phyloP scores from a whole-genome alignment of 73 alveolate genomes.

The Loxodes magnus region DNA sequence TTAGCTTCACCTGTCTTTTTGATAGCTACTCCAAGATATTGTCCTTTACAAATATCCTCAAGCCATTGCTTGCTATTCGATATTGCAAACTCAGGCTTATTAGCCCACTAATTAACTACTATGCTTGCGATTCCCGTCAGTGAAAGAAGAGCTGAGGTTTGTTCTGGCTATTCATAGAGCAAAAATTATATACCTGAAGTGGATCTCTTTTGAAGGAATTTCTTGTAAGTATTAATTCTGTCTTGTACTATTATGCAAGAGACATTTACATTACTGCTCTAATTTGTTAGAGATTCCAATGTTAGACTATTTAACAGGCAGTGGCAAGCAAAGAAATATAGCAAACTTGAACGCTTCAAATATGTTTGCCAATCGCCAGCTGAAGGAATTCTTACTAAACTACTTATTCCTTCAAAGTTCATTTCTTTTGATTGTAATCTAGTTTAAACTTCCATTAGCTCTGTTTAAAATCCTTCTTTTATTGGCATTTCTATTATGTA shows the following conservation, averaged over 20 bases:
- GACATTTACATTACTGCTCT: slow-evolving; percentile 17
- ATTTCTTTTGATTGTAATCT: slow-evolving; percentile 18
- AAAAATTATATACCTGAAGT: slow-evolving; percentile 17
- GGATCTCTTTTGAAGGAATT: slow-evolving; percentile 18
- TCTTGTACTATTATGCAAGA: slow-evolving; percentile 26
- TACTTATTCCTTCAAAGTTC: slow-evolving; percentile 36
- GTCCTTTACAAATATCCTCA: too few relatives aligned
- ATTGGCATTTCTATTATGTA: slow-evolving; percentile 35
- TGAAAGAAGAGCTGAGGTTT: slow-evolving; percentile 24
- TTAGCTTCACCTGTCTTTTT: too few relatives aligned
- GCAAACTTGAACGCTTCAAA: slow-evolving; percentile 13
- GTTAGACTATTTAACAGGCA: slow-evolving; percentile 27
- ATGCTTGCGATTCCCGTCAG: slow-evolving; percentile 24
- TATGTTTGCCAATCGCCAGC: slow-evolving; percentile 47
- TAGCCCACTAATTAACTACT: slow-evolving; percentile 35
- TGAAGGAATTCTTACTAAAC: slow-evolving; percentile 32
- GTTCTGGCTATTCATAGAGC: slow-evolving; percentile 23
- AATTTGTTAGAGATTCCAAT: slow-evolving; percentile 20
- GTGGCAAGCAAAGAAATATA: slow-evolving; percentile 31
- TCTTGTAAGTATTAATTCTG: slow-evolving; percentile 35
- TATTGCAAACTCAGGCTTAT: slow-evolving; percentile 49
- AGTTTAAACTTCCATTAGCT: slow-evolving; percentile 15
- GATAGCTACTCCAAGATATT: too few relatives aligned
- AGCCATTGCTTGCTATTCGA: too few relatives aligned
- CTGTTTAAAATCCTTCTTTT: slow-evolving; percentile 12